Evolutionary conservation across 2,329 filamentous ascomycete species (phyloP).

Genomic region (Myriangium duriaei): DNA sequence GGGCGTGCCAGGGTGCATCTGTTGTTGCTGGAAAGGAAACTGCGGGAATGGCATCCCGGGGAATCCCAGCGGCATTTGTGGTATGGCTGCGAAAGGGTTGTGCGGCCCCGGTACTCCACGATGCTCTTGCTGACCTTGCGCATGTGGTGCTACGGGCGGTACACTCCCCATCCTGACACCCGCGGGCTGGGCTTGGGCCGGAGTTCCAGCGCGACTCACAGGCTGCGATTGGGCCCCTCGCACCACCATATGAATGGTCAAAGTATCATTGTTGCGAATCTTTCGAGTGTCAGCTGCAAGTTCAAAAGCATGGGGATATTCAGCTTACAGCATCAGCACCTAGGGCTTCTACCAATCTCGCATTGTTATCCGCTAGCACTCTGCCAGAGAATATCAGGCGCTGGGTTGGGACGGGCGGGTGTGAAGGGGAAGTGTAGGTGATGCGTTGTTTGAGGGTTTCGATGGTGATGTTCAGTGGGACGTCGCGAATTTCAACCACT

Average conservation of each 20-base stretch:
- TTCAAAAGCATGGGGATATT: too few species aligned
- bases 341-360: conserved; percentile 38
- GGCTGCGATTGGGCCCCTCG: not conserved
- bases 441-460: conserved; percentile 42
- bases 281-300: too few species aligned
- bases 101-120: conserved; percentile 3
- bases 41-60: not conserved
- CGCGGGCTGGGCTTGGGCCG: not conserved
- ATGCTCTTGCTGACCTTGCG: conserved; percentile 1
- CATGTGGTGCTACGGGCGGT: not conserved
- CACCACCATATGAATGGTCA: conserved; percentile 8
- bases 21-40: not conserved
- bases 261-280: conserved; percentile 1
- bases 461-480: conserved; percentile 31
- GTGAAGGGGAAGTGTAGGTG: conserved; percentile 34
- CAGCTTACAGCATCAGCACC: conserved; percentile 34
- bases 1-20: not conserved
- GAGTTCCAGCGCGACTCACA: conserved; percentile 1
- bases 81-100: not conserved
- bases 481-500: conserved; percentile 8
- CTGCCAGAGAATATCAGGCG: conserved; percentile 47
- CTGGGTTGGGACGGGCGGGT: conserved; percentile 36
- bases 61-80: conserved; percentile 1
- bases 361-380: conserved; percentile 37
- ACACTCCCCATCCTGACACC: not conserved